phyloP scores from a whole-genome alignment of 495 filamentous ascomycete species.

The Pseudotulostoma volvatum region DNA sequence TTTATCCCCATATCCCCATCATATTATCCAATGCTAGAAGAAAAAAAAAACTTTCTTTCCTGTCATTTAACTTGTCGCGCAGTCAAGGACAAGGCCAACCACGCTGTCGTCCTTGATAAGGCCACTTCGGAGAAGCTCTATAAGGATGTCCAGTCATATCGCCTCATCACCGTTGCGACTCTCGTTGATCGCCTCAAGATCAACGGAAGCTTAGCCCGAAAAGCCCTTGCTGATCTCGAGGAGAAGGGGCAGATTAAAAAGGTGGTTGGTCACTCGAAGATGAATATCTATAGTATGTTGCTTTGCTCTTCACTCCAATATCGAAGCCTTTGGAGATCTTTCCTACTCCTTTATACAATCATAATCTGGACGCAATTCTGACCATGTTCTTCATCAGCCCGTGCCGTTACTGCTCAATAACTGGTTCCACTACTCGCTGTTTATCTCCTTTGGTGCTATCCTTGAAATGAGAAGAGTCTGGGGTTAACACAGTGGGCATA shows the following conservation, averaged over 20 bases:
- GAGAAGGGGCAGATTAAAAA: slow-evolving; percentile 98
- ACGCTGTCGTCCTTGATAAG: slow-evolving; percentile 70
- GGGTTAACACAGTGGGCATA: no score
- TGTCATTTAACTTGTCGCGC: slow-evolving; percentile 4
- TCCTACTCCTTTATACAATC: no score
- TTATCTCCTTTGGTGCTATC: slow-evolving; percentile 27
- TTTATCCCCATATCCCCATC: slow-evolving; percentile 4
- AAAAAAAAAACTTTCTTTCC: slow-evolving; percentile 1
- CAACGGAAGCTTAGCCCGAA: slow-evolving; percentile 90
- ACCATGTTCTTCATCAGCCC: slow-evolving; percentile 18
- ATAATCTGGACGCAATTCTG: no score
- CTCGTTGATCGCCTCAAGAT: slow-evolving; percentile 99
- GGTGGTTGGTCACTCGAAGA: slow-evolving; percentile 88
- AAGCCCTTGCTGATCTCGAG: slow-evolving; percentile 84
- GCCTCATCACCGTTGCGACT: slow-evolving; percentile 94
- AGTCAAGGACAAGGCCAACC: slow-evolving; percentile 99
- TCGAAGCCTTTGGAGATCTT: no score
- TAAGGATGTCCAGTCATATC: slow-evolving; percentile 99
- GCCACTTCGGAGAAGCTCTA: slow-evolving; percentile 50
- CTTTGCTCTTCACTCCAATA: neutral
- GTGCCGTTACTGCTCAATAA: slow-evolving; percentile 36
- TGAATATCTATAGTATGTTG: slow-evolving; percentile 84
- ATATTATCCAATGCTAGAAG: slow-evolving; percentile 1
- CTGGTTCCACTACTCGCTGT: slow-evolving; percentile 2
- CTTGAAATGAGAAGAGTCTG: slow-evolving; percentile 16